Percentiles rank a stretch among this genome's conserved stretches.
phyloP scores from a whole-genome alignment of 2,329 filamentous ascomycete genomes.

The Oidium heveae region DNA sequence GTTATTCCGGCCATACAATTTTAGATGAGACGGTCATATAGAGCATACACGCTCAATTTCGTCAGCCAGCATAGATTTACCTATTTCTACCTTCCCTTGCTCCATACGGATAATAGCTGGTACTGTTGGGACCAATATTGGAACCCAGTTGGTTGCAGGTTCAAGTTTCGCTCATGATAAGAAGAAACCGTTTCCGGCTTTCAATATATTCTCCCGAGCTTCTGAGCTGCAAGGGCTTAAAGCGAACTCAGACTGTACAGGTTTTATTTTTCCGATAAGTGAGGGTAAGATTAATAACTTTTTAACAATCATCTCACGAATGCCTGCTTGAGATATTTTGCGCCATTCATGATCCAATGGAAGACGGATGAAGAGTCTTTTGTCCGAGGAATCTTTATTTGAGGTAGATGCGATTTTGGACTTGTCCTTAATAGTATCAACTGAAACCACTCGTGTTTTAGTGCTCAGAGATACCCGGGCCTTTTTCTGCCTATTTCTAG shows the following conservation, averaged over 20 bases:
- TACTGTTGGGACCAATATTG: background rate
- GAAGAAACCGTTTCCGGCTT: background rate
- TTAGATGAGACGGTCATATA: background rate
- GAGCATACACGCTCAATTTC: background rate
- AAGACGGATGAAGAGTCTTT: background rate
- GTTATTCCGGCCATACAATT: background rate
- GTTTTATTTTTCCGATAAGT: background rate
- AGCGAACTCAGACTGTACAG: background rate
- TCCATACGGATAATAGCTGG: background rate
- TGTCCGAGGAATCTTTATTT: background rate
- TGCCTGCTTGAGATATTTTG: background rate
- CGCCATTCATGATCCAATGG: background rate
- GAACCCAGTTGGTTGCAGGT: background rate
- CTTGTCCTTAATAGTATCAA: background rate
- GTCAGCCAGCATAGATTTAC: background rate
- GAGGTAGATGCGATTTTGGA: background rate
- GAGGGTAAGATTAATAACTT: background rate
- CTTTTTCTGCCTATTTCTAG: background rate
- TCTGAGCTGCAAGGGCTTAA: background rate
- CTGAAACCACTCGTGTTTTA: background rate
- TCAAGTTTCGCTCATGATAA: background rate
- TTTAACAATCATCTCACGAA: background rate
- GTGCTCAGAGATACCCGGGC: background rate
- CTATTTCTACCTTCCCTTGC: background rate
- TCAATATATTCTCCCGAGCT: background rate